Conservation (phyloP, 805 yeast species). For the Ogataea methylovora region DNA sequence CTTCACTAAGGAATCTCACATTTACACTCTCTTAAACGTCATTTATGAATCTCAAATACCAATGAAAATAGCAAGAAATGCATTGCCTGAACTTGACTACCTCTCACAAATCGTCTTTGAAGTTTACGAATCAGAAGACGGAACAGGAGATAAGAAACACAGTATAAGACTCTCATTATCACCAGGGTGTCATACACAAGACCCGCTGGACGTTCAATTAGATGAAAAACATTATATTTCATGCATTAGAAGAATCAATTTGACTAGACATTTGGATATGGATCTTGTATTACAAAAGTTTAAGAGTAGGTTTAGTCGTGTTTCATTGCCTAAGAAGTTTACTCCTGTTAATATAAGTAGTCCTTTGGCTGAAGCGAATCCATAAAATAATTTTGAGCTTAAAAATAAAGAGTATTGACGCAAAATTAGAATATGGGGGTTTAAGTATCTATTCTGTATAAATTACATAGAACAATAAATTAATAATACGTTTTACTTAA, state of each 20-base stretch:
- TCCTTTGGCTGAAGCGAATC: conserved; percentile 10
- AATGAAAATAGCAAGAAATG: conserved; percentile 91
- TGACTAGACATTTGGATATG: conserved; percentile 90
- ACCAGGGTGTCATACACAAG: conserved; percentile 98
- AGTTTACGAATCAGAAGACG: conserved; percentile 73
- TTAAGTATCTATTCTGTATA: too few species aligned
- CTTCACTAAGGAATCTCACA: conserved; percentile 95
- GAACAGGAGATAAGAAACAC: conserved; percentile 68
- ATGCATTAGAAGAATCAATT: conserved; percentile 83
- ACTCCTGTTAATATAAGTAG: conserved; percentile 84
- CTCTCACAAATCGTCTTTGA: conserved; percentile 92
- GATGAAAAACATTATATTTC: conserved; percentile 96
- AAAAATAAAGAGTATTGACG: neutral
- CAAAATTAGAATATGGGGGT: neutral
- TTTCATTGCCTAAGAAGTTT: conserved; percentile 82
- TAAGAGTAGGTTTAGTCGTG: conserved; percentile 76
- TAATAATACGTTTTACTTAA: too few species aligned
- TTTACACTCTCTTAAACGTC: conserved; percentile 85
- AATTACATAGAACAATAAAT: conserved; percentile 3
- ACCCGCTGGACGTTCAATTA: conserved; percentile 92
- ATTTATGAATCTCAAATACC: conserved; percentile 89
- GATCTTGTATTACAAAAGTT: conserved; percentile 80
- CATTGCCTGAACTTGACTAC: conserved; percentile 93
- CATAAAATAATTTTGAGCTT: conserved; percentile 3
- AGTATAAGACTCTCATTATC: conserved; percentile 87